These are phyloP conservation scores for Globisporangium iwayamae DNA, from an alignment of 352 stramenopile genomes.

Conservation along the genomic window DNA sequence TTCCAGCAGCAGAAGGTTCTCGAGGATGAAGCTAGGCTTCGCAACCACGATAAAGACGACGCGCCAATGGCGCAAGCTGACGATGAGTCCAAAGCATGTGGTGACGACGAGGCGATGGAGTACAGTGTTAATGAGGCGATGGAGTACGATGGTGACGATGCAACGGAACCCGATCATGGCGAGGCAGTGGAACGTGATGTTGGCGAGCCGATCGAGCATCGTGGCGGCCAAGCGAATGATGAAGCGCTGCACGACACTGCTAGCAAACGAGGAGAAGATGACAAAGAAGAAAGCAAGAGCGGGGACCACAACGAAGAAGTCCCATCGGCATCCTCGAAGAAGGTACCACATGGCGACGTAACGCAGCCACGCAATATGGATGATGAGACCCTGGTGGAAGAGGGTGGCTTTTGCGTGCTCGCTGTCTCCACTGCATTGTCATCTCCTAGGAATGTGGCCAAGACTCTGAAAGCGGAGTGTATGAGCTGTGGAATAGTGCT, in stretches of 20 bases:
- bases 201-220: neutral
- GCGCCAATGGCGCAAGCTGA: neutral
- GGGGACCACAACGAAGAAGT: neutral
- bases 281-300: neutral
- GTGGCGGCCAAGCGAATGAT: neutral
- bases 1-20: neutral
- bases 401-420: neutral
- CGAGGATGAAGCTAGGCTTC: neutral
- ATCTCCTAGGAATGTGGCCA: neutral
- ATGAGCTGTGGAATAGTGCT: neutral
- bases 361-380: neutral
- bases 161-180: neutral
- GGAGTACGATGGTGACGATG: neutral
- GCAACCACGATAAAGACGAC: neutral
- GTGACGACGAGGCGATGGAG: neutral
- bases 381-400: neutral
- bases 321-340: neutral
- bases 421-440: neutral
- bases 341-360: neutral
- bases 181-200: neutral
- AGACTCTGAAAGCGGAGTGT: slow-evolving; percentile 22
- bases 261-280: neutral
- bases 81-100: neutral
- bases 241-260: neutral
- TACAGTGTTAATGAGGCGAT: neutral